Evolutionary conservation across 2,329 filamentous ascomycete species (phyloP), one percentile per base, ranked within the genome.

Genomic region (Aspergillus novoparasiticus): DNA sequence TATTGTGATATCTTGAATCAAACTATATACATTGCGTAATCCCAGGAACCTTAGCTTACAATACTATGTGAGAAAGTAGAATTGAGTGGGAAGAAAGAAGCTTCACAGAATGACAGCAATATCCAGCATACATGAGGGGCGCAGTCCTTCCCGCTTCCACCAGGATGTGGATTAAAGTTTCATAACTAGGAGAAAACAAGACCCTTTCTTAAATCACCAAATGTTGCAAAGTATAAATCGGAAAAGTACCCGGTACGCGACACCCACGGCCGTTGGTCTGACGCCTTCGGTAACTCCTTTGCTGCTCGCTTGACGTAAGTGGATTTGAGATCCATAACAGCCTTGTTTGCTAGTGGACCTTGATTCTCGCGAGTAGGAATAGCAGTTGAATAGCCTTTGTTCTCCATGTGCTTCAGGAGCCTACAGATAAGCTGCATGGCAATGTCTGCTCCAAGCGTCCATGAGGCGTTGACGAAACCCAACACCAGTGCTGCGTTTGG

Each of bases 371-470:
- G 39, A 41, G 39, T 41, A n/a, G 39, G 39, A n/a, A 41, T 41
- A 41, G 39, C 39, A 9, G 19, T 41, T 41, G 16, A n/a, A 41
- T 19, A 41, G 19, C 39, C 39, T 0, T 41, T 41, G 19, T 19
- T n/a, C n/a, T n/a, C 39, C 39, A 41, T 41, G 39, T 41, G 39
- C 16, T n/a, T n/a, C 6, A 41, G 16, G 39, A 41, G 8, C 8
- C 16, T 41, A 41, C 39, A 8, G 8, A n/a, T 1, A 6, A 41
- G 39, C 39, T 41, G 39, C 39, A 41, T 41, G 39, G 39, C 39
- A n/a, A 41, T 41, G 54, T 78, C 76, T 4, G 71, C 73, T 4
- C 75, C 75, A 14, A 78, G 63, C 2, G 76, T 77, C 76, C 76
- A 78, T 10, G 71, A 71, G 1, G 70, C 69, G 45, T 75, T 71